Percentiles rank a stretch among this genome's conserved stretches.
Conservation (phyloP, 1,139 yeast genomes). For the Yamadazyma sp. region DNA sequence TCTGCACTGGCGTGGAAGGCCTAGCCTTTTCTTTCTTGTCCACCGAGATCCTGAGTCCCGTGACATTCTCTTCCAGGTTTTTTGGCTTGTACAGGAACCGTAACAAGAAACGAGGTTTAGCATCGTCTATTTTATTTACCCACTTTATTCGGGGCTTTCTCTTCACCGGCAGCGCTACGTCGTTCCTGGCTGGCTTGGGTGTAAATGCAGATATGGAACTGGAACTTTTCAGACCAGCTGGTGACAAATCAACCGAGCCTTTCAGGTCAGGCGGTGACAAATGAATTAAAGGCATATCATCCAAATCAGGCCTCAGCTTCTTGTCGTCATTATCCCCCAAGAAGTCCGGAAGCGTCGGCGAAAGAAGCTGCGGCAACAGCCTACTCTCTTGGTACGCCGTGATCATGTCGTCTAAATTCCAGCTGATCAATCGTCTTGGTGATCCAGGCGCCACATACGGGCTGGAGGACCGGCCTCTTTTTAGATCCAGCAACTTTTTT, state of each 20-base stretch:
- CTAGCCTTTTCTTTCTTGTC: slow-evolving; percentile 12
- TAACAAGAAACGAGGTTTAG: slow-evolving; percentile 11
- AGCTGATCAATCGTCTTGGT: slow-evolving; percentile 15
- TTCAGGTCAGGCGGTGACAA: background rate
- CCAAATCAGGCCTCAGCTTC: background rate
- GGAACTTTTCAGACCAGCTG: background rate
- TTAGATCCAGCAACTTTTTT: background rate
- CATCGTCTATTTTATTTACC: slow-evolving; percentile 30
- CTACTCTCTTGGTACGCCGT: slow-evolving; percentile 36
- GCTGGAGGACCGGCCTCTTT: slow-evolving; percentile 3
- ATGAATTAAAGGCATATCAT: background rate
- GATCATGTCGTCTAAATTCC: slow-evolving; percentile 46
- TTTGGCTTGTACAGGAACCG: slow-evolving; percentile 9
- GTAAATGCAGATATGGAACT: no score
- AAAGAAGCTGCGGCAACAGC: slow-evolving; percentile 37
- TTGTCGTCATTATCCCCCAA: background rate
- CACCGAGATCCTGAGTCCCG: slow-evolving; percentile 25
- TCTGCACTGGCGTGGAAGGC: background rate
- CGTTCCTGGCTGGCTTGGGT: no score
- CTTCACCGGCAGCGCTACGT: background rate
- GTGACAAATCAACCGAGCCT: no score
- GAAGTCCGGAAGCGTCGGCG: slow-evolving; percentile 41
- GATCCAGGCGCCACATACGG: slow-evolving; percentile 2
- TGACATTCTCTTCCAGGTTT: slow-evolving; percentile 3
- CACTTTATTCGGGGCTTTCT: slow-evolving; percentile 24